These are phyloP conservation scores for Blastosporella zonata DNA, from an alignment of 1,284 basidiomycete species.

Conservation along the genomic window DNA sequence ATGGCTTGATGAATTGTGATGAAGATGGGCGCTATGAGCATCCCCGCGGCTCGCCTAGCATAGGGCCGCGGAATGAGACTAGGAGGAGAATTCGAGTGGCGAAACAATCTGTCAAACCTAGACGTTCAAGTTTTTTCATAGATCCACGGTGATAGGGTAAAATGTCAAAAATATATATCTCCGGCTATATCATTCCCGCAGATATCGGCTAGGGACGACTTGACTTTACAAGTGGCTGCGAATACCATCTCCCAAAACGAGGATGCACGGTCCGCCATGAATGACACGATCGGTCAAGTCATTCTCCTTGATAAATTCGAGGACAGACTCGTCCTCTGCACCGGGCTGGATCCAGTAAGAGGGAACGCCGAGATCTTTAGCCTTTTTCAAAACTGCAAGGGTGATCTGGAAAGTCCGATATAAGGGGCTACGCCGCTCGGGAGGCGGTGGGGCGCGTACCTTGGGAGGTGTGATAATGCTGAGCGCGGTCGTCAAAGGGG, in stretches of 20 bases:
- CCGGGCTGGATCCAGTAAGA: slow-evolving; percentile 87
- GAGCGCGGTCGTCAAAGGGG: slow-evolving; percentile 68
- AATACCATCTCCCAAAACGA: slow-evolving; percentile 66
- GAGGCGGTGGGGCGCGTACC: slow-evolving; percentile 33
- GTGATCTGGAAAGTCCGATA: slow-evolving; percentile 50
- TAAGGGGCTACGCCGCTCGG: neutral
- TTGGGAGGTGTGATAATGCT: slow-evolving; percentile 78
- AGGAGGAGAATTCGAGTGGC: slow-evolving; percentile 1
- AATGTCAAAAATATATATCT: slow-evolving; percentile 3
- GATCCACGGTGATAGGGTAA: slow-evolving; percentile 14
- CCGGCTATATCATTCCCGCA: slow-evolving; percentile 2
- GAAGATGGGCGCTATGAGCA: neutral
- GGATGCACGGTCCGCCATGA: slow-evolving; percentile 73
- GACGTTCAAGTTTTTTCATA: slow-evolving; percentile 2
- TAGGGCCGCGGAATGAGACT: slow-evolving; percentile 8
- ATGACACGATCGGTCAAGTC: slow-evolving; percentile 60
- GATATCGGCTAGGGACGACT: neutral
- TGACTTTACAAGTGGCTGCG: slow-evolving; percentile 16
- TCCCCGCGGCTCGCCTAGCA: slow-evolving; percentile 9
- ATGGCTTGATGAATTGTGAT: slow-evolving; percentile 10
- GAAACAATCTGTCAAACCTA: slow-evolving; percentile 6
- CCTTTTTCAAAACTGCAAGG: slow-evolving; percentile 59
- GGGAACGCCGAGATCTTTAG: slow-evolving; percentile 59
- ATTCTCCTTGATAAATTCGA: slow-evolving; percentile 44
- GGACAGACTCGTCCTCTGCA: slow-evolving; percentile 58